phyloP scores from a whole-genome alignment of 2,329 filamentous ascomycete genomes.

The Fonsecaea pugnacius region DNA sequence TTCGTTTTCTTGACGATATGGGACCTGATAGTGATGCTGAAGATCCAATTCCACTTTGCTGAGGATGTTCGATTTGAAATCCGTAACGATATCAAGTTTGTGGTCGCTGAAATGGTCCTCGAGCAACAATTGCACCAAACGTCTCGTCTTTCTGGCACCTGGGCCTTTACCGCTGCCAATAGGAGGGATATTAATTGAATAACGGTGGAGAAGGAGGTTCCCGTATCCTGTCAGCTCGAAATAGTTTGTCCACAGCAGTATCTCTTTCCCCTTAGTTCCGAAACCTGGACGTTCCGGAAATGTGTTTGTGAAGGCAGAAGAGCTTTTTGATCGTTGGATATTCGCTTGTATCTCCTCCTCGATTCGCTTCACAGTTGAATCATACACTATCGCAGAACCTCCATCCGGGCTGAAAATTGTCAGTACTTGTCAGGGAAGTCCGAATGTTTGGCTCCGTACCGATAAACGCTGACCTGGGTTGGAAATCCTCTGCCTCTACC shows the following conservation, averaged over 20 bases:
- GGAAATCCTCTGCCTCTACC: background rate
- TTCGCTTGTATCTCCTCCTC: background rate
- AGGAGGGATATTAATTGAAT: conserved; percentile 45
- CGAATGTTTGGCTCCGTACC: background rate
- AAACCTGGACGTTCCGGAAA: conserved; percentile 42
- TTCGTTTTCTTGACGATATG: background rate
- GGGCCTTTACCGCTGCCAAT: conserved; percentile 39
- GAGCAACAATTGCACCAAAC: conserved; percentile 56
- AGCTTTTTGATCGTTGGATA: background rate
- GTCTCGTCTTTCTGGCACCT: conserved; percentile 51
- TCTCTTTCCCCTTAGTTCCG: conserved; percentile 42
- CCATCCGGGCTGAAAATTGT: background rate
- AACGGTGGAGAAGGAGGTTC: conserved; percentile 47
- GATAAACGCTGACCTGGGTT: background rate
- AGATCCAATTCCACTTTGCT: conserved; percentile 35
- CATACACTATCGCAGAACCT: background rate
- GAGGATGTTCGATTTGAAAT: conserved; percentile 48
- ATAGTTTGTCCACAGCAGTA: conserved; percentile 48
- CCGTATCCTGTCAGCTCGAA: conserved; percentile 44
- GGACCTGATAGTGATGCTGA: background rate
- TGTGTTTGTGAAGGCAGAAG: background rate
- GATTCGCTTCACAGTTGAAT: background rate
- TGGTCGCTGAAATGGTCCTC: conserved; percentile 43
- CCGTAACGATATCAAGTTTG: conserved; percentile 44
- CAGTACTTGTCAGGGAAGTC: background rate